Base-by-base conservation (phyloP, 2,329 filamentous ascomycete species). In the Didymosphaeria variabile region DNA sequence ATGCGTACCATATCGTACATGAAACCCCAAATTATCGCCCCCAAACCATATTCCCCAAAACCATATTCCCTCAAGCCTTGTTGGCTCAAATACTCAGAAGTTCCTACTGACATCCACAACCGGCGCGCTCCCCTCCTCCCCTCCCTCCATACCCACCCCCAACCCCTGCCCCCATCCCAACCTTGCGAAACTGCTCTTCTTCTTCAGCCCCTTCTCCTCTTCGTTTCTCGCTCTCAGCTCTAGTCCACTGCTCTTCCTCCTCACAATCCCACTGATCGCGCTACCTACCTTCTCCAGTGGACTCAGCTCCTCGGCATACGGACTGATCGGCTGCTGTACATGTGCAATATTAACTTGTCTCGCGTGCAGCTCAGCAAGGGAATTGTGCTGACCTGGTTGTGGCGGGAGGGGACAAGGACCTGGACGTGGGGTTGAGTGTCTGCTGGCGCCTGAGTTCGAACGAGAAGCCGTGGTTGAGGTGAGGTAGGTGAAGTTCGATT, bases 51-150 rank as follows among this genome's bases (percentile, higher is more conserved):
- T n/a, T n/a, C n/a, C n/a, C n/a, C n/a, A n/a, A n/a, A n/a, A n/a
- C n/a, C n/a, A n/a, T n/a, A n/a, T n/a, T n/a, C 5, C 79, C 74
- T 2, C 69, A 66, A 10, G 79, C 64, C 23, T 67, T 64, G 36
- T 73, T 77, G 1, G 26, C 26, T 6, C 26, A 29, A 29, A 29
- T 5, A 5, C 26, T 40, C 36, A 40, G 36, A 40, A 40, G 6
- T 45, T 45, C n/a, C 12, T 21, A 45, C 42, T 45, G 9, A 45
- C 42, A 45, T 45, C n/a, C 42, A 21, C n/a, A n/a, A 5, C 42
- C n/a, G 21, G 21, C n/a, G 42, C 42, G 3, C 21, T 45, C 42
- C 42, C 26, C 8, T 49, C 13, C 36, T 15, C 26, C 4, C 26
- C 36, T 40, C 36, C 12, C 36, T 17, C 17, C 36, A 6, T 15